A percentile compares a stretch with the other conserved stretches of the same genome.
Evolutionary conservation across 1,284 basidiomycete species (phyloP).

Genomic region (Moesziomyces parantarcticus): DNA sequence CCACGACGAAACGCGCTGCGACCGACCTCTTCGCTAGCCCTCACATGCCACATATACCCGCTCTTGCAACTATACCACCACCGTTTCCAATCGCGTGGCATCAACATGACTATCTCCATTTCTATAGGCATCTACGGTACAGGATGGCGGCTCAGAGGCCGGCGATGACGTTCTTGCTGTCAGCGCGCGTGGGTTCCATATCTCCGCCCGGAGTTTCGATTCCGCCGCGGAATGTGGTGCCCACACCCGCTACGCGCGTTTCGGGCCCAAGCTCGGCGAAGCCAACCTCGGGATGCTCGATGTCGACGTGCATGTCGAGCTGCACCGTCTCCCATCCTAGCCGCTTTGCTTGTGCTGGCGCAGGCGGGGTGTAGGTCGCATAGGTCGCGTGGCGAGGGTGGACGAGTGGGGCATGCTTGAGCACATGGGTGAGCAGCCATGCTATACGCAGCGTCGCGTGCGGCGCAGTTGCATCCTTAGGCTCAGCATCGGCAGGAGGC

Average conservation of each 20-base stretch:
- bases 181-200: slow-evolving; percentile 6
- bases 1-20: slow-evolving; percentile 44
- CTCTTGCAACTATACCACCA: slow-evolving; percentile 7
- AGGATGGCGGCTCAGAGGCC: slow-evolving; percentile 14
- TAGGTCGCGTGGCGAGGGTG: slow-evolving; percentile 58
- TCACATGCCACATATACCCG: background rate
- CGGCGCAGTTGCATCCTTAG: slow-evolving; percentile 3
- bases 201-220: slow-evolving; percentile 40
- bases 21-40: slow-evolving; percentile 28
- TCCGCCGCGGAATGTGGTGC: slow-evolving; percentile 53
- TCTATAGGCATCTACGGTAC: background rate
- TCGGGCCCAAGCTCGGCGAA: slow-evolving; percentile 53
- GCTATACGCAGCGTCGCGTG: slow-evolving; percentile 32
- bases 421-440: slow-evolving; percentile 60
- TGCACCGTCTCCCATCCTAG: slow-evolving; percentile 28
- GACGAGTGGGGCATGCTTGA: slow-evolving; percentile 59
- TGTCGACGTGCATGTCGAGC: slow-evolving; percentile 48
- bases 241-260: slow-evolving; percentile 45
- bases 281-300: slow-evolving; percentile 56
- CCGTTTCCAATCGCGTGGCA: background rate
- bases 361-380: slow-evolving; percentile 14
- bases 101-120: background rate
- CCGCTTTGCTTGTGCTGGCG: slow-evolving; percentile 19
- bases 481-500: slow-evolving; percentile 5
- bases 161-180: slow-evolving; percentile 34